Conservation (phyloP, 2,329 filamentous ascomycete species). For the Fusarium transvaalense region DNA sequence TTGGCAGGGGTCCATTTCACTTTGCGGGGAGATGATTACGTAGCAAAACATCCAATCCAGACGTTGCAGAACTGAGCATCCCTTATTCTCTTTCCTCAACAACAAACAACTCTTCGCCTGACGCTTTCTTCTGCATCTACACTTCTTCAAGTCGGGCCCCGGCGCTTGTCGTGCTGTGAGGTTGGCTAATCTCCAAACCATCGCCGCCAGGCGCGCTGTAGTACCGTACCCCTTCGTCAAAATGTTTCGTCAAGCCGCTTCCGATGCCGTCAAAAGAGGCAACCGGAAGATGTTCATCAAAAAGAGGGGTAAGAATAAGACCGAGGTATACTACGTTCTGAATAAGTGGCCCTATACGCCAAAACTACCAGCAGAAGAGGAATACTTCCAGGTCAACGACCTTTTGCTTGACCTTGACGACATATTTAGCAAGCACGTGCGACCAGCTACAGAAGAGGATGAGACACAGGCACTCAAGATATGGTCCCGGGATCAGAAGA, state of each 20-base stretch:
- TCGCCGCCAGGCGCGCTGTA: not conserved
- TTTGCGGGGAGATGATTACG: conserved; percentile 40
- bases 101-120: not conserved
- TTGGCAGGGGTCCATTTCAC: conserved; percentile 27
- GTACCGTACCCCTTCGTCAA: conserved; percentile 12
- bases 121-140: not conserved
- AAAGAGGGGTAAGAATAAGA: conserved; percentile 31
- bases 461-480: conserved; percentile 50
- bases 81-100: conserved; percentile 1
- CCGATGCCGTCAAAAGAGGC: conserved; percentile 1
- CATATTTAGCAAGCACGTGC: conserved; percentile 59
- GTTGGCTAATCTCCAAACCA: not conserved
- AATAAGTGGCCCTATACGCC: conserved; percentile 32
- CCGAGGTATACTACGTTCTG: conserved; percentile 48
- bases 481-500: conserved; percentile 49
- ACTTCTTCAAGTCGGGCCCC: not conserved
- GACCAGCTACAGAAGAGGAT: conserved; percentile 55
- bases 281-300: conserved; percentile 46
- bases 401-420: conserved; percentile 67
- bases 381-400: conserved; percentile 58
- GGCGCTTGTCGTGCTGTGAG: not conserved
- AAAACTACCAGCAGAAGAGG: conserved; percentile 27
- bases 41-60: conserved; percentile 1
- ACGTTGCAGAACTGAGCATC: not conserved
- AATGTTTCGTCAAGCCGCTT: conserved; percentile 36